These are phyloP conservation scores for Colletotrichum musae DNA, from an alignment of 2,329 filamentous ascomycete genomes.

Conservation along the genomic window DNA sequence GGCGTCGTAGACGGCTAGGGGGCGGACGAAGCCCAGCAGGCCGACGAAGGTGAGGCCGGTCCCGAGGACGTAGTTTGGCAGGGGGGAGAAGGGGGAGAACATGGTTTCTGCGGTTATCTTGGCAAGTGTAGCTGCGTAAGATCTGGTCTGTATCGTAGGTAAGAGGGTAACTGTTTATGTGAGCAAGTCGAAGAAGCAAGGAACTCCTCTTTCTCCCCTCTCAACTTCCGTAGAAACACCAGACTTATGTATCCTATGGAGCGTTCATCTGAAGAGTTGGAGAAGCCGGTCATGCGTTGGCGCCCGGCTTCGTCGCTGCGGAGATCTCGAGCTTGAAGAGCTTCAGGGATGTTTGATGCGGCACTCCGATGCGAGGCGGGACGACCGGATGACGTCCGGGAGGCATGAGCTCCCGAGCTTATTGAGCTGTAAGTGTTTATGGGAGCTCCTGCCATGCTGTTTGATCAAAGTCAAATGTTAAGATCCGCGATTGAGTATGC, in stretches of 20 bases:
- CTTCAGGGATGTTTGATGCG: slow-evolving; percentile 19
- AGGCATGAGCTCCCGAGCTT: neutral
- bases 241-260: slow-evolving; percentile 4
- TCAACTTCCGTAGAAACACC: neutral
- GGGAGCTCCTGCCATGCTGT: too few species aligned
- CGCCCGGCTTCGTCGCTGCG: neutral
- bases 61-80: slow-evolving; percentile 43
- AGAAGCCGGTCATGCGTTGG: slow-evolving; percentile 13
- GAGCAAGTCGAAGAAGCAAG: too few species aligned
- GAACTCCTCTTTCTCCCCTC: neutral
- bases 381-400: neutral
- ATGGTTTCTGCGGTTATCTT: neutral
- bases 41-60: slow-evolving; percentile 45
- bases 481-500: too few species aligned
- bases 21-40: slow-evolving; percentile 39
- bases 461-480: too few species aligned
- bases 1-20: slow-evolving; percentile 34
- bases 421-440: too few species aligned
- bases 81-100: slow-evolving; percentile 31
- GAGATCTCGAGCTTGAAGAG: slow-evolving; percentile 25
- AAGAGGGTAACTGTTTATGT: too few species aligned
- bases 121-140: too few species aligned
- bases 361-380: slow-evolving; percentile 34
- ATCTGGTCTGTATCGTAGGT: too few species aligned
- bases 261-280: slow-evolving; percentile 30